A percentile compares a stretch with the other conserved stretches of the same genome.
phyloP scores from a whole-genome alignment of 805 yeast genomes.

The Kodamaea nitidulidarum region DNA sequence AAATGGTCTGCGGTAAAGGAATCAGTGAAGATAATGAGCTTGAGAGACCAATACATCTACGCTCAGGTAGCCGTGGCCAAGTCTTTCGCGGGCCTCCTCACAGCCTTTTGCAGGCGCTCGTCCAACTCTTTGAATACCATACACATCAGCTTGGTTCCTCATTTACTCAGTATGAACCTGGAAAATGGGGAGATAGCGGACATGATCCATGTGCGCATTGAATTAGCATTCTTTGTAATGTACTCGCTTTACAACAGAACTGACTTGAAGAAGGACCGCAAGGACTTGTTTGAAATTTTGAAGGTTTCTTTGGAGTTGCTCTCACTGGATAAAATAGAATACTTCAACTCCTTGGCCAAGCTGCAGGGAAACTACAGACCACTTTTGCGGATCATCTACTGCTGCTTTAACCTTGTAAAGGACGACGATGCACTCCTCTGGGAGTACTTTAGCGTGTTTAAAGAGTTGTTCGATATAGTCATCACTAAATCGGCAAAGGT shows the following conservation, averaged over 20 bases:
- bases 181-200: conserved; percentile 46
- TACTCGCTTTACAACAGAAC: conserved; percentile 36
- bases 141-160: conserved; percentile 34
- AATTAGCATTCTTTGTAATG: conserved; percentile 55
- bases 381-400: conserved; percentile 53
- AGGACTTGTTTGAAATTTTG: conserved; percentile 38
- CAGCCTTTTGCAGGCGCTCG: conserved; percentile 54
- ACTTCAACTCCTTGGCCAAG: conserved; percentile 39
- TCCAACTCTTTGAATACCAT: conserved; percentile 31
- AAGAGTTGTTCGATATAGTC: conserved; percentile 57
- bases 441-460: conserved; percentile 48
- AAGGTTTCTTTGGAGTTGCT: conserved; percentile 44
- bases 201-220: conserved; percentile 59
- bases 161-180: conserved; percentile 48
- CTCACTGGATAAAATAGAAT: conserved; percentile 47
- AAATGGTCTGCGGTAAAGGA: conserved; percentile 40
- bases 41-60: conserved; percentile 58
- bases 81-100: conserved; percentile 73
- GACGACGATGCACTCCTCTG: conserved; percentile 38
- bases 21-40: conserved; percentile 53
- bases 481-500: conserved; percentile 64
- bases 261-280: conserved; percentile 23
- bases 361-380: conserved; percentile 51
- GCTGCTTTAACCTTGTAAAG: conserved; percentile 43
- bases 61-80: conserved; percentile 69